A percentile compares a stretch with the other conserved stretches of the same genome.
Conservation (phyloP, 2,329 filamentous ascomycete genomes). For the Ceratocystis cubensis region DNA sequence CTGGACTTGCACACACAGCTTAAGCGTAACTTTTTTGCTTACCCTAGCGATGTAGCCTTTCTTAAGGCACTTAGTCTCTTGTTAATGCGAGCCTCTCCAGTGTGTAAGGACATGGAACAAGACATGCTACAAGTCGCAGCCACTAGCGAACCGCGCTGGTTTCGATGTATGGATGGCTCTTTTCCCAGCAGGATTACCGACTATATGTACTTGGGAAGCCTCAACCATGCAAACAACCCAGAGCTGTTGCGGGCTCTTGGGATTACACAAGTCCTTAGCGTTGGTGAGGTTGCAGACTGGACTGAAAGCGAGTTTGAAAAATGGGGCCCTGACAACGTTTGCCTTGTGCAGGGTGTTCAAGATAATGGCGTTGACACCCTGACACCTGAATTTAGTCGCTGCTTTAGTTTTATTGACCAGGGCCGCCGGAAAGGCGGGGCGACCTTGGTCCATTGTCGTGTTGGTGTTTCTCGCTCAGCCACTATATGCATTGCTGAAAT, state of each 20-base stretch:
- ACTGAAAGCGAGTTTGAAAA: constrained; percentile 52
- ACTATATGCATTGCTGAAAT: constrained; percentile 99
- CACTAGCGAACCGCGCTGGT: constrained; percentile 62
- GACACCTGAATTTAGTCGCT: constrained; percentile 71
- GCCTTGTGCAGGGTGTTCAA: constrained; percentile 74
- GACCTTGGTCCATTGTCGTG: constrained; percentile 89
- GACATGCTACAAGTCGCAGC: constrained; percentile 25
- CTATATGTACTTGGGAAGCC: constrained; percentile 93
- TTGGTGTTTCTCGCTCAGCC: constrained; percentile 87
- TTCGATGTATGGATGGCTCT: constrained; percentile 73
- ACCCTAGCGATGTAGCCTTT: constrained; percentile 76
- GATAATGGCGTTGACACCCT: constrained; percentile 94
- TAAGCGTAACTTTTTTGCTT: constrained; percentile 89
- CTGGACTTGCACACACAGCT: constrained; percentile 68
- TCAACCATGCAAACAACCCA: constrained; percentile 88
- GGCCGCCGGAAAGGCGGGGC: constrained; percentile 66
- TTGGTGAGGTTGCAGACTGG: constrained; percentile 83
- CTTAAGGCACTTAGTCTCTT: constrained; percentile 65
- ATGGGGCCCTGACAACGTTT: constrained; percentile 68
- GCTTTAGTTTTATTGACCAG: constrained; percentile 80
- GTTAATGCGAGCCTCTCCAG: constrained; percentile 59
- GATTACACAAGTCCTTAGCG: constrained; percentile 77
- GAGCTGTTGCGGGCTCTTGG: constrained; percentile 67
- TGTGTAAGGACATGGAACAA: constrained; percentile 25
- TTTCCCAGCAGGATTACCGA: constrained; percentile 78